A percentile compares a stretch with the other conserved stretches of the same genome.
Evolutionary conservation across 2,329 filamentous ascomycete species (phyloP).

Genomic region (Exserohilum turcica): DNA sequence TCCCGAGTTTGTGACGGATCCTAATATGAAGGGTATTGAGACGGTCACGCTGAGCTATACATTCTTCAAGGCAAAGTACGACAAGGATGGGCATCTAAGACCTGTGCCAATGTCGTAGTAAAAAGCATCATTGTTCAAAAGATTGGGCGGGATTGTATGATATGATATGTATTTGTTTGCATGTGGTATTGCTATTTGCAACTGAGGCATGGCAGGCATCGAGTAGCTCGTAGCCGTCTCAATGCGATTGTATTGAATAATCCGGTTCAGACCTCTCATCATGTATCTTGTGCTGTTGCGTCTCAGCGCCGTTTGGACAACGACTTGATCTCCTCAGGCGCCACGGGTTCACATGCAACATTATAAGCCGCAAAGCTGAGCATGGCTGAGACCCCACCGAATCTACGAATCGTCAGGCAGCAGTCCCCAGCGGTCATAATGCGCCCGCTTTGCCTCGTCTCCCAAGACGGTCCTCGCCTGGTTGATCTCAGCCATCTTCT

Average conservation of each 20-base stretch:
- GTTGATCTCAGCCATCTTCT: constrained; percentile 32
- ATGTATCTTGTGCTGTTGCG: no score
- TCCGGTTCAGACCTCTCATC: no score
- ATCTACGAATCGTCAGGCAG: background rate
- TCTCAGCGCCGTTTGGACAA: no score
- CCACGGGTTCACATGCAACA: no score
- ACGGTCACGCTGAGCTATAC: constrained; percentile 97
- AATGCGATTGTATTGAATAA: no score
- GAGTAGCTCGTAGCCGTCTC: no score
- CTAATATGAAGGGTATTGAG: constrained; percentile 91
- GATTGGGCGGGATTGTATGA: background rate
- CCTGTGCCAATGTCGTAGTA: constrained; percentile 54
- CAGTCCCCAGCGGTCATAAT: constrained; percentile 25
- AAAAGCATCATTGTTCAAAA: no score
- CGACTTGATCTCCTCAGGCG: no score
- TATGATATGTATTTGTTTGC: constrained; percentile 1
- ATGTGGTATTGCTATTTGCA: background rate
- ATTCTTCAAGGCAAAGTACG: constrained; percentile 93
- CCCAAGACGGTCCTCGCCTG: constrained; percentile 25
- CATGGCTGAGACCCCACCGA: no score
- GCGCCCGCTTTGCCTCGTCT: constrained; percentile 14
- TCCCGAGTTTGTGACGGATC: constrained; percentile 88
- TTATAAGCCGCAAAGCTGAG: no score
- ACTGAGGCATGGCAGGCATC: no score
- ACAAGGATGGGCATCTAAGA: constrained; percentile 74